Base-by-base conservation (phyloP, 2,329 filamentous ascomycete species). In the Onygena corvina region DNA sequence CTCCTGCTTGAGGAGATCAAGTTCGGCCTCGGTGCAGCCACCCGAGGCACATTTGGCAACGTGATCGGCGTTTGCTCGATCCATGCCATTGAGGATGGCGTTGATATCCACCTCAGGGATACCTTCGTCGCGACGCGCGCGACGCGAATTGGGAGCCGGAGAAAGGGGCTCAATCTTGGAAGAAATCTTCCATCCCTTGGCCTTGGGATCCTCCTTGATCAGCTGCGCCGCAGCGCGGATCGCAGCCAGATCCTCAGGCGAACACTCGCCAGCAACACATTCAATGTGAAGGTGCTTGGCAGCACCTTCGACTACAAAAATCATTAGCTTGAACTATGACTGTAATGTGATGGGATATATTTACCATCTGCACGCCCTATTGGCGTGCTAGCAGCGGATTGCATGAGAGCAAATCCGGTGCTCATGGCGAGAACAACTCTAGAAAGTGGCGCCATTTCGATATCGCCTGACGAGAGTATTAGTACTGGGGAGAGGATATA, bases 251-350 rank as follows among this genome's bases (percentile, higher is more conserved):
- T 52, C 46, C 11, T 46, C 30, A 18, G 46, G 38, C 7, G 38
- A 40, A 25, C 50, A 52, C 33, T 52, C 38, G 9, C 50, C 50
- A 29, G 50, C 34, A 20, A 49, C 2, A 16, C 50, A 52, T 20
- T 49, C 50, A 12, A 49, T 49, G 25, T 25, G 38, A 14, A 42
- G 38, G 27, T 21, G n/a, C 12, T 42, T 42, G 2, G 20, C 12
- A 5, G n/a, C 21, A n/a, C 4, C 12, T 4, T 9, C 38, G 25
- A 11, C 38, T 42, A 6, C 6, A 2, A 4, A 9, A 4, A 7
- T 2, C 9, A 21, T 42, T 42, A 42, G 38, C 38, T 27, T 14
- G 21, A 42, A 8, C 4, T 11, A 4, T 3, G 27, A 14, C 2
- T 11, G 8, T 8, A 5, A 9, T 11, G 12, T 7, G 16, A 40